These are phyloP conservation scores for Talaromyces islandicus DNA, from an alignment of 2,329 filamentous ascomycete genomes.

Conservation along the genomic window DNA sequence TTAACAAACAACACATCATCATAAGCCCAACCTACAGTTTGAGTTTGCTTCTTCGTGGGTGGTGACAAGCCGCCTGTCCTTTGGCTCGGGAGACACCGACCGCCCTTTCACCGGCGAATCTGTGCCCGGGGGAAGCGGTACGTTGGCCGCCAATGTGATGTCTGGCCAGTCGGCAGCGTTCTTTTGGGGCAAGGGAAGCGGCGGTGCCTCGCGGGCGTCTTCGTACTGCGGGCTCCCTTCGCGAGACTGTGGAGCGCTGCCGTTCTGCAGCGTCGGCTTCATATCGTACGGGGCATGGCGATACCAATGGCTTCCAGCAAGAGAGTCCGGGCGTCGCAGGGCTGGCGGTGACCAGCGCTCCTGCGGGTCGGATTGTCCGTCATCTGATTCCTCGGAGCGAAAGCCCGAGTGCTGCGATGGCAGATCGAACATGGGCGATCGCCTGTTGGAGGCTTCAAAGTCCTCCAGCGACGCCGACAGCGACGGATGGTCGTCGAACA, in stretches of 20 bases:
- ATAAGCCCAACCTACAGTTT: slow-evolving; percentile 7
- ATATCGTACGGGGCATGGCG: slow-evolving; percentile 45
- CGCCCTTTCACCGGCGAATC: slow-evolving; percentile 53
- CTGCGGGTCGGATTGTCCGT: slow-evolving; percentile 25
- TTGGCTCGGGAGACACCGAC: slow-evolving; percentile 48
- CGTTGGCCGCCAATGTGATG: slow-evolving; percentile 48
- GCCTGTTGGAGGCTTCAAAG: slow-evolving; percentile 51
- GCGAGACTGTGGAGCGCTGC: slow-evolving; percentile 48
- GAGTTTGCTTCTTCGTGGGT: slow-evolving; percentile 7
- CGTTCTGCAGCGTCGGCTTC: slow-evolving; percentile 31
- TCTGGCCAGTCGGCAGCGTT: slow-evolving; percentile 38
- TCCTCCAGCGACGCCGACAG: slow-evolving; percentile 57
- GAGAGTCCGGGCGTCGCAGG: slow-evolving; percentile 47
- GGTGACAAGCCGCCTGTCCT: background rate
- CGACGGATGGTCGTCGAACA: slow-evolving; percentile 55
- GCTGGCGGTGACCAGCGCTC: slow-evolving; percentile 62
- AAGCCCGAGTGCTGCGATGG: slow-evolving; percentile 60
- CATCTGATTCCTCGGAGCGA: slow-evolving; percentile 48
- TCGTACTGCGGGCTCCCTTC: slow-evolving; percentile 57
- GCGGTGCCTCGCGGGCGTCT: slow-evolving; percentile 44
- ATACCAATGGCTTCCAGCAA: slow-evolving; percentile 52
- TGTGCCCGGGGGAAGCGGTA: slow-evolving; percentile 50
- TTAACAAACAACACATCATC: background rate
- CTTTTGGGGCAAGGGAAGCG: slow-evolving; percentile 22
- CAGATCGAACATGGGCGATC: slow-evolving; percentile 48